Base-by-base conservation (phyloP, 495 filamentous ascomycete species). In the Immersiella caudata region DNA sequence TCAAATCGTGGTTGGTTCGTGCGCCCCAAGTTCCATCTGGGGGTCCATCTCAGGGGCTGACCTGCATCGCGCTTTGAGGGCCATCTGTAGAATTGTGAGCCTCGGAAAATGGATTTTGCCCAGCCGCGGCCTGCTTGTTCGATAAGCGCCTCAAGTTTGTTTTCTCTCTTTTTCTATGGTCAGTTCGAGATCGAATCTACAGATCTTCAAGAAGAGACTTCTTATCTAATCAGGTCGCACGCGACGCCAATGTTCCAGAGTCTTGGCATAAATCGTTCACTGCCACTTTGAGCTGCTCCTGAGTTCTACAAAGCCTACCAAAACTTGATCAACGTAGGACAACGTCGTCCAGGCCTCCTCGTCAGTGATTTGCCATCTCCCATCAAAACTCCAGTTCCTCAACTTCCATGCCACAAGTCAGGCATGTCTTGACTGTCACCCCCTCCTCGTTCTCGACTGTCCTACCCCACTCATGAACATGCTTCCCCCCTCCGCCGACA, bases 341-440 rank as follows among this genome's bases (percentile, higher is more conserved):
- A 55, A n/a, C 52, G 21, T 26, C 20, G 2, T 52, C 40, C 16
- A 20, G 22, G 14, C 24, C 26, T 33, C n/a, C 25, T 40, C 9
- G 65, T 22, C 20, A 16, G 12, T 6, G 21, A 14, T 33, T 8
- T 33, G 29, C 8, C 29, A 58, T 20, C 60, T 29, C 33, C 21
- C 27, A 27, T 80, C 71, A 97, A 68, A 98, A 90, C 75, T 96
- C 93, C 74, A 97, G 74, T 79, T 98, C 96, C 74, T 99, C 96
- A 60, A 97, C 90, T 80, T 98, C 94, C 92, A 98, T 96, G 24
- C 92, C 91, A 79, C 96, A 99, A 35, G 88, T 90, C 62, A 90
- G 84, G 77, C 95, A 98, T 3, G 86, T 93, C 84, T 93, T 96
- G 56, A 91, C 88, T 21, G 84, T 90, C 73, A 91, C 86, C 0